Evolutionary conservation across 768 basidiomycete species (phyloP).

Genomic region (Lactarius akahatsu): DNA sequence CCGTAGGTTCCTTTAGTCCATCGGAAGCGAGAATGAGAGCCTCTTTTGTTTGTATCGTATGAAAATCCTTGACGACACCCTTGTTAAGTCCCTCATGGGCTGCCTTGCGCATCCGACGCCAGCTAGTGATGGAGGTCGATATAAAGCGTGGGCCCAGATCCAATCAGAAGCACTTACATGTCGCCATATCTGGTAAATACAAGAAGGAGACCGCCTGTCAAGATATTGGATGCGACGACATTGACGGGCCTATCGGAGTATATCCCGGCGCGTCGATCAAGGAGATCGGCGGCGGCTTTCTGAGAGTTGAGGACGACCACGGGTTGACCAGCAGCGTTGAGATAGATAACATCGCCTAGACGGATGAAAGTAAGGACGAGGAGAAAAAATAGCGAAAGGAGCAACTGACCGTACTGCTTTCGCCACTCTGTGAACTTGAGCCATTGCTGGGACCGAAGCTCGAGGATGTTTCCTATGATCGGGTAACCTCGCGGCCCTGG

Average conservation of each 20-base stretch:
- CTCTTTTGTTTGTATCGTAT: slow-evolving; percentile 35
- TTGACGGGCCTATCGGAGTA: slow-evolving; percentile 34
- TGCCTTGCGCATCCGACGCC: slow-evolving; percentile 40
- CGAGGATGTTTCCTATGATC: slow-evolving; percentile 23
- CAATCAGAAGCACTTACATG: slow-evolving; percentile 11
- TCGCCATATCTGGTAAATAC: slow-evolving; percentile 27
- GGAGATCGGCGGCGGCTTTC: slow-evolving; percentile 34
- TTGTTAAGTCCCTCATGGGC: slow-evolving; percentile 39
- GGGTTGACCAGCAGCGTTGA: slow-evolving; percentile 28
- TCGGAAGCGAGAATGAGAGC: slow-evolving; percentile 36
- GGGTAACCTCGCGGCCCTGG: slow-evolving; percentile 26
- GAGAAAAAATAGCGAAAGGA: not conserved
- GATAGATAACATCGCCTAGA: slow-evolving; percentile 27
- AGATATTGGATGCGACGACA: slow-evolving; percentile 28
- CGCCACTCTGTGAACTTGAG: slow-evolving; percentile 27
- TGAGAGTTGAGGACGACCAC: slow-evolving; percentile 34
- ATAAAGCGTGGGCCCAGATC: not conserved
- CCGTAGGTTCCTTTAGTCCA: slow-evolving; percentile 32
- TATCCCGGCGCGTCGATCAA: slow-evolving; percentile 35
- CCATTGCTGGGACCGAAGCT: slow-evolving; percentile 24
- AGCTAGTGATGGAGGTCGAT: slow-evolving; percentile 29
- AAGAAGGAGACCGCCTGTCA: slow-evolving; percentile 27
- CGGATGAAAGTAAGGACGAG: not conserved
- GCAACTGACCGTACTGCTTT: slow-evolving; percentile 20
- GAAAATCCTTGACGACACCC: slow-evolving; percentile 31